phyloP scores from a whole-genome alignment of 768 basidiomycete genomes.

The Suillus alpinus region DNA sequence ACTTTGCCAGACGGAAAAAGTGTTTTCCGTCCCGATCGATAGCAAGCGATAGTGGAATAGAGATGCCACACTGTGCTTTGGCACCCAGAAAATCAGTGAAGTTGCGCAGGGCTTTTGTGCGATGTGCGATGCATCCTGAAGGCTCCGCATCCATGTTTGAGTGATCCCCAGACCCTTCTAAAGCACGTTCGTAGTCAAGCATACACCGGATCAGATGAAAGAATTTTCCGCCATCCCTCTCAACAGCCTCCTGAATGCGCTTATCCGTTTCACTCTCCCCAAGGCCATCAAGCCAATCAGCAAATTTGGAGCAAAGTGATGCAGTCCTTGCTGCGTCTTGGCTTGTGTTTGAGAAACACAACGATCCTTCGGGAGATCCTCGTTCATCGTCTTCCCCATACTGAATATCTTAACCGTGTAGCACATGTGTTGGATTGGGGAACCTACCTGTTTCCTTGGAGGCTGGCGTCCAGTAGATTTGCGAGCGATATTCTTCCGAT shows the following conservation, averaged over 20 bases:
- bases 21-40: conserved; percentile 22
- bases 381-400: not conserved
- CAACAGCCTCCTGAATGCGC: conserved; percentile 15
- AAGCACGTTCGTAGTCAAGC: conserved; percentile 17
- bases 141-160: not conserved
- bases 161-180: conserved; percentile 9
- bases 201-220: conserved; percentile 16
- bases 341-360: not conserved
- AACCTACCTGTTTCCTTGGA: not conserved
- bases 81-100: conserved; percentile 14
- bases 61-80: conserved; percentile 10
- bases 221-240: conserved; percentile 18
- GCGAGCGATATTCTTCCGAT: not conserved
- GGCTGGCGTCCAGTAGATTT: not conserved
- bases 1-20: conserved; percentile 17
- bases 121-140: not conserved
- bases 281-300: not conserved
- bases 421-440: not conserved
- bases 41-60: conserved; percentile 15
- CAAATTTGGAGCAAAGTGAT: not conserved
- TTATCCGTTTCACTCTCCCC: not conserved
- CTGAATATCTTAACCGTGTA: not conserved
- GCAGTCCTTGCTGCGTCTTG: not conserved
- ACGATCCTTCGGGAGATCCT: not conserved
- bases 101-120: conserved; percentile 13